Evolutionary conservation across 2,329 filamentous ascomycete genomes (phyloP).

Genomic region (Cladosporium sp.): DNA sequence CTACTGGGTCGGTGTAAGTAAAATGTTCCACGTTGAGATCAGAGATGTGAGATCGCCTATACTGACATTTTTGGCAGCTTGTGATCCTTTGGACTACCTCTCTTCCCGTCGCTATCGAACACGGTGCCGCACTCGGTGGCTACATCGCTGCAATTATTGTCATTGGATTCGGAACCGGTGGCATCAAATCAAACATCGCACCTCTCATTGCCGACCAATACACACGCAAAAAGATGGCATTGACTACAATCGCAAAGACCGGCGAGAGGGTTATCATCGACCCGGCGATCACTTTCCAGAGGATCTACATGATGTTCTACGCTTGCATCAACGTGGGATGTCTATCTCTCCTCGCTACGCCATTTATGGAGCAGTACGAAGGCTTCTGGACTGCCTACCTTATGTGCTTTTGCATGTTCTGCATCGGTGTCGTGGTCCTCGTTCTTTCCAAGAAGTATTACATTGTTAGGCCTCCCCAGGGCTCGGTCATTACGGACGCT

Average conservation of each 20-base stretch:
- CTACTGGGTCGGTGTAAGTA: conserved; percentile 46
- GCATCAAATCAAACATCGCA: conserved; percentile 75
- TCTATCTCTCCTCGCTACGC: conserved; percentile 62
- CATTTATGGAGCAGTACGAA: conserved; percentile 62
- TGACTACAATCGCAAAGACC: conserved; percentile 35
- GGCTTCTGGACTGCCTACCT: conserved; percentile 65
- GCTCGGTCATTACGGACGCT: conserved; percentile 61
- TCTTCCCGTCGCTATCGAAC: conserved; percentile 58
- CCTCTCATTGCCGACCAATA: conserved; percentile 49
- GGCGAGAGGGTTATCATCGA: conserved; percentile 46
- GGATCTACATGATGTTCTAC: conserved; percentile 63
- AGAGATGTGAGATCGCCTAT: too few relatives aligned
- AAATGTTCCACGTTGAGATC: too few relatives aligned
- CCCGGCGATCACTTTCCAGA: conserved; percentile 45
- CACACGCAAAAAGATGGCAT: conserved; percentile 36
- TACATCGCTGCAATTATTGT: conserved; percentile 63
- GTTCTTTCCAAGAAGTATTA: conserved; percentile 33
- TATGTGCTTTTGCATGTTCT: conserved; percentile 61
- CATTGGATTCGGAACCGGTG: conserved; percentile 71
- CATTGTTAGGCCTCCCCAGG: conserved; percentile 51
- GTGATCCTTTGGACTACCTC: conserved; percentile 64
- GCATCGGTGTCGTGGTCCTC: conserved; percentile 55
- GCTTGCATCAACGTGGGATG: conserved; percentile 68
- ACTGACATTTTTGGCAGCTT: conserved; percentile 36
- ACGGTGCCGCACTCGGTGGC: conserved; percentile 58